Conservation (phyloP, 257 asterid genomes). For the Solanum phureja region DNA sequence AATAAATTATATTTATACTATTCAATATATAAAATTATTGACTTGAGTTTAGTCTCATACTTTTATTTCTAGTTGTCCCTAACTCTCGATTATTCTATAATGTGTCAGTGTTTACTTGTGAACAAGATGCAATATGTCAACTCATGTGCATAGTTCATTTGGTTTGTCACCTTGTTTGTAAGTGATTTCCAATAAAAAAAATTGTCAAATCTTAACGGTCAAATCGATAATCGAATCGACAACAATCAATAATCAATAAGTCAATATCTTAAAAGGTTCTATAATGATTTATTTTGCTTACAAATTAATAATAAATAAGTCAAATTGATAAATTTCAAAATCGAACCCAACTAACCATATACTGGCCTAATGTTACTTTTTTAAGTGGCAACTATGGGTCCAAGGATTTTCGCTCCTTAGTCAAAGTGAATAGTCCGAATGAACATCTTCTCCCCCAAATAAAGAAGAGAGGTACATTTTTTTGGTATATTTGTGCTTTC, state of each 20-base stretch:
- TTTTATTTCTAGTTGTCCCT: no score
- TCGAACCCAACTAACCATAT: background rate
- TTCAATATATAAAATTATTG: no score
- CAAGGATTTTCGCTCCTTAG: background rate
- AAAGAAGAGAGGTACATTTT: no score
- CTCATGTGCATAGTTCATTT: background rate
- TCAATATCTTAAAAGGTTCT: background rate
- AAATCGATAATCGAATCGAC: no score
- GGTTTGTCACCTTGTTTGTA: no score
- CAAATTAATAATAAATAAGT: no score
- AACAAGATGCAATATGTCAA: background rate
- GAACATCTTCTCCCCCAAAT: background rate
- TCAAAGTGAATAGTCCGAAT: background rate
- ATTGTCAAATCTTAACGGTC: background rate
- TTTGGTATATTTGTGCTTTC: no score
- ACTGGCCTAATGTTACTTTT: no score
- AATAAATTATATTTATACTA: no score
- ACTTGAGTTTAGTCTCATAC: background rate
- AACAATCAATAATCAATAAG: background rate
- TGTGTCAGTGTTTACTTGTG: background rate
- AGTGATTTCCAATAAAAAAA: no score
- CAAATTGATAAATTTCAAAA: no score
- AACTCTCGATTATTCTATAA: no score
- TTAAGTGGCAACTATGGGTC: background rate
- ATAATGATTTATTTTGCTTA: rapidly evolving